Evolutionary conservation across 2,329 filamentous ascomycete species (phyloP).

Genomic region (Furcasterigmium sp.): DNA sequence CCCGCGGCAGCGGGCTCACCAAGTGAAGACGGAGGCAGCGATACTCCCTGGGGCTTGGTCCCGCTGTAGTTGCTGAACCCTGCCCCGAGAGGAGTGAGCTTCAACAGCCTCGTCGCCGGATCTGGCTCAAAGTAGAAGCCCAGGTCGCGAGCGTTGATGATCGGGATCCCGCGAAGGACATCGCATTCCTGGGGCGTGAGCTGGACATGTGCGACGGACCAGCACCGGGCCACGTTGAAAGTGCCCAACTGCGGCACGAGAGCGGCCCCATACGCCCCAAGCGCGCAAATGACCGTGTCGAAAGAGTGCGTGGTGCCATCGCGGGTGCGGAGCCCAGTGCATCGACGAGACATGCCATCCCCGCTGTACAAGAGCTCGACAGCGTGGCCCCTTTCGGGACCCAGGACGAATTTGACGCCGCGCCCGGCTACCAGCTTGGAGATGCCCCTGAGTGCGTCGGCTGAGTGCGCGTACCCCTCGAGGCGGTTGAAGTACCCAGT

Average conservation of each 20-base stretch:
- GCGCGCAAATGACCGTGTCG: constrained; percentile 38
- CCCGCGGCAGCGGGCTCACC: constrained; percentile 18
- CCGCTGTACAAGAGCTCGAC: not conserved
- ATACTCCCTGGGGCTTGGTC: constrained; percentile 25
- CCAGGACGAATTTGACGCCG: constrained; percentile 32
- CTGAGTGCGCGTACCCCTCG: constrained; percentile 52
- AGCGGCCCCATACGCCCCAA: constrained; percentile 42
- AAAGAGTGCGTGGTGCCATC: not conserved
- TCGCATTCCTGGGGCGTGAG: constrained; percentile 49
- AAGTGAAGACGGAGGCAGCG: constrained; percentile 25
- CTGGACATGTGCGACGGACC: constrained; percentile 55
- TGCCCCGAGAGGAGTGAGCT: constrained; percentile 54
- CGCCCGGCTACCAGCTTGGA: constrained; percentile 32
- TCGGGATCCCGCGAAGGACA: constrained; percentile 50
- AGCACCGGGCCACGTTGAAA: constrained; percentile 50
- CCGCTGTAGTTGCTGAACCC: constrained; percentile 43
- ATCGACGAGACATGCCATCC: not conserved
- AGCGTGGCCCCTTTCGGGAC: constrained; percentile 1
- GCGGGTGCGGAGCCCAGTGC: not conserved
- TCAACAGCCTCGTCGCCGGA: constrained; percentile 49
- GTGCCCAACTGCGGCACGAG: constrained; percentile 42
- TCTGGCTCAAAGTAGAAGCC: constrained; percentile 65
- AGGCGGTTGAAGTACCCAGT: constrained; percentile 53
- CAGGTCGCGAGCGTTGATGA: constrained; percentile 55
- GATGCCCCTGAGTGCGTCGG: constrained; percentile 42